Base-by-base conservation (phyloP, 192 early-diverging fungal genomes). In the Lunasporangiospora selenospora region DNA sequence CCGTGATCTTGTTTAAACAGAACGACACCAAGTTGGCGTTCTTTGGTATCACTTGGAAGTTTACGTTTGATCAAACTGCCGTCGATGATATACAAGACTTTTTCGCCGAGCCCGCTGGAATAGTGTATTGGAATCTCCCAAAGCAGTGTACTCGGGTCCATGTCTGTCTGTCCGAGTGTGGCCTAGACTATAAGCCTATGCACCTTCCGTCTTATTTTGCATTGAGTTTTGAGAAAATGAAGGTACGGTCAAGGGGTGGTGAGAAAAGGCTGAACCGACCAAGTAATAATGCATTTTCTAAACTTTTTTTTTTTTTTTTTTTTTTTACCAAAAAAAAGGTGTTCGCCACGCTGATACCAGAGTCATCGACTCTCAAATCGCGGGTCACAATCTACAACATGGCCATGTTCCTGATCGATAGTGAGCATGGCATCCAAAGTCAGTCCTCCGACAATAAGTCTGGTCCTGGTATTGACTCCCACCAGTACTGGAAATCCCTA, bases 111-210 rank as follows among this genome's bases (percentile, higher is more conserved):
- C 87, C 88, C 6, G 76, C 66, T 3, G 82, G 81, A 1, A 61
- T 73, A n/a, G 37, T 62, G 8, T 71, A 67, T 58, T 44, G 48
- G 39, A 70, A 69, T 9, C 60, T 58, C 13, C 65, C 64, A 1
- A 49, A 41, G 10, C 81, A 87, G 37, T 83, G 80, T 42, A 90
- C 85, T 9, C 88, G 85, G 36, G 48, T 92, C 1, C 65, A 78
- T 41, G 83, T 87, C 0, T 79, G 79, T 42, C 62, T 92, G 3
- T 63, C 64, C n/a, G 85, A 88, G 58, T 78, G 80, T 11, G 79
- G 80, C 15, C 66, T 92, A 54, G 84, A 88, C 49, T 88, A 85
- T 37, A 82, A 79, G 24, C 89, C 89, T 1, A 32, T 78, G 10
- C 47, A 85, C 63, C 77, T 82, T 18, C 73, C 80, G 4, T 67